Conservation (phyloP, 352 stramenopile species). For the Pythium phragmitis region DNA sequence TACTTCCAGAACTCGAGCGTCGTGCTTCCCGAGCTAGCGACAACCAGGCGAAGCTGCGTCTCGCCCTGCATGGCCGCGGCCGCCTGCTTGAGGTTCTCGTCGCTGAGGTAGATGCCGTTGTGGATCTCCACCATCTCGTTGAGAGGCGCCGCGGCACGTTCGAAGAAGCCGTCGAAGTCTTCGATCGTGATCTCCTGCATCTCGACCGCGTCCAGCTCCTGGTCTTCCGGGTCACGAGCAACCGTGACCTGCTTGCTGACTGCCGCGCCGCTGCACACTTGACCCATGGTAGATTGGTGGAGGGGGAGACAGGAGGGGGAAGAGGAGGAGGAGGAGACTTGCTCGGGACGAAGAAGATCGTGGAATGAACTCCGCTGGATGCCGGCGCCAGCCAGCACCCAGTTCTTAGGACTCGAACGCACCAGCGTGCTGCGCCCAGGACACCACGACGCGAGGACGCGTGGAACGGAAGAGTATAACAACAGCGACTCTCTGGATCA, state of each 20-base stretch:
- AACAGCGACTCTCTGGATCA: neutral
- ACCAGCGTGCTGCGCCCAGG: no score
- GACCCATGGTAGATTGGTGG: constrained; percentile 35
- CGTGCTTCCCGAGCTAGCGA: constrained; percentile 25
- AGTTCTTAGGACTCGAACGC: no score
- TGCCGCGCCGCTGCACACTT: constrained; percentile 49
- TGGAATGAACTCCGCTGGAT: constrained; percentile 13
- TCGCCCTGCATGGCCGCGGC: constrained; percentile 50
- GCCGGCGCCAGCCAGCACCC: no score
- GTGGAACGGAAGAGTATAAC: neutral
- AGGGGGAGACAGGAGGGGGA: neutral
- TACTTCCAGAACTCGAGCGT: constrained; percentile 43
- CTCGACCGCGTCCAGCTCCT: constrained; percentile 28
- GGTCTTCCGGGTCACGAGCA: constrained; percentile 25
- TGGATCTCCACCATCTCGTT: constrained; percentile 38
- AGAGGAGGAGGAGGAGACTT: constrained; percentile 2
- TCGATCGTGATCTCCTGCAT: constrained; percentile 30
- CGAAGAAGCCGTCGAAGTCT: constrained; percentile 31
- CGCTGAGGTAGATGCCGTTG: constrained; percentile 55
- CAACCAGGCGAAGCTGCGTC: constrained; percentile 37
- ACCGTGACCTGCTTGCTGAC: constrained; percentile 46
- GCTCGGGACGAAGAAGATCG: constrained; percentile 17
- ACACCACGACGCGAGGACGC: neutral
- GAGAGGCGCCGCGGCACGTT: constrained; percentile 23
- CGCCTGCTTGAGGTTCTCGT: constrained; percentile 52